phyloP scores from a whole-genome alignment of 768 basidiomycete genomes.

The Pulveroboletus sp. region DNA sequence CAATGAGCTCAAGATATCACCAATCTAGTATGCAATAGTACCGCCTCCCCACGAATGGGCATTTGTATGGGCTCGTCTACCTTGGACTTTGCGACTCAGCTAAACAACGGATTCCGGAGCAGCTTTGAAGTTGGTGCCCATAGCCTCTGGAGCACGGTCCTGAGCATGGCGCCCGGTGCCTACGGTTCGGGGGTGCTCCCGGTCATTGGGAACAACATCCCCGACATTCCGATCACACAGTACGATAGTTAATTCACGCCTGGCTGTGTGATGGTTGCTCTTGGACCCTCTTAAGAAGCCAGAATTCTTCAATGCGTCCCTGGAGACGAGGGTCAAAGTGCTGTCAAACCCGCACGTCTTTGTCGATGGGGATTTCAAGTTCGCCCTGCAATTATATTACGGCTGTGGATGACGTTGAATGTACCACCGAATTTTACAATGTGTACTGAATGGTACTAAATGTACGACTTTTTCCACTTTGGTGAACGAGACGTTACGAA shows the following conservation, averaged over 20 bases:
- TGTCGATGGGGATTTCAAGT: slow-evolving; percentile 1
- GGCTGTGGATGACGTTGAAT: no score
- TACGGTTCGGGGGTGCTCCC: slow-evolving; percentile 4
- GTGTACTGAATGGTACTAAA: no score
- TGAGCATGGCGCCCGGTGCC: slow-evolving; percentile 8
- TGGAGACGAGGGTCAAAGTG: not conserved
- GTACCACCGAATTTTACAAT: no score
- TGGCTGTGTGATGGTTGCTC: slow-evolving; percentile 4
- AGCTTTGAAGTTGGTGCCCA: not conserved
- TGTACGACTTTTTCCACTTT: no score
- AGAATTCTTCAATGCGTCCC: slow-evolving; percentile 10
- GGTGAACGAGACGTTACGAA: no score
- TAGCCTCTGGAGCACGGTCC: slow-evolving; percentile 1
- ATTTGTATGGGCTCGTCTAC: not conserved
- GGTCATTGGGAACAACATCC: accelerated
- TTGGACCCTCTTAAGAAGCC: slow-evolving; percentile 11
- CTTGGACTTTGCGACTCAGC: not conserved
- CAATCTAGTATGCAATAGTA: slow-evolving; percentile 12
- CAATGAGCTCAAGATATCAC: slow-evolving; percentile 20
- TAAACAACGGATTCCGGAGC: not conserved
- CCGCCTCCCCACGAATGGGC: not conserved
- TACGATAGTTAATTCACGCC: not conserved
- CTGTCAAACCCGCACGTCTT: slow-evolving; percentile 6
- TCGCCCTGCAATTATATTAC: no score
- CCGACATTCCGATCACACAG: not conserved